Conservation (phyloP, 306 rosid genomes). For the Dalbergia cultrata region DNA sequence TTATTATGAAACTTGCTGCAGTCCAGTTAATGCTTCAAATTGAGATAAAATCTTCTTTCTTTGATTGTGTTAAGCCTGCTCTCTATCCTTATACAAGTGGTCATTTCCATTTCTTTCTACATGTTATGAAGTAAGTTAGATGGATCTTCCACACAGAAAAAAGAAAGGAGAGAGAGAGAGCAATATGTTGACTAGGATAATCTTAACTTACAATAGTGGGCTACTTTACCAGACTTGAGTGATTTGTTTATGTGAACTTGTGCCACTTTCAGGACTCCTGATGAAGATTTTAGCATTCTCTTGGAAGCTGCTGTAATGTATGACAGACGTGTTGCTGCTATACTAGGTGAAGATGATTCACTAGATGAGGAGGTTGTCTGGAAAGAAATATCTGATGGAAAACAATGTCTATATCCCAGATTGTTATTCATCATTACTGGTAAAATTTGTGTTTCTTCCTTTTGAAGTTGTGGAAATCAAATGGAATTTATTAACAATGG, state of each 20-base stretch:
- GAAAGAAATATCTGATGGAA: conserved; percentile 76
- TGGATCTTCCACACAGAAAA: conserved; percentile 16
- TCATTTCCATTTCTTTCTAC: conserved; percentile 5
- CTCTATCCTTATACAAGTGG: conserved; percentile 24
- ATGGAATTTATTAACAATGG: conserved; percentile 30
- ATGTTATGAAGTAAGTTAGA: conserved; percentile 4
- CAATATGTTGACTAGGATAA: neutral
- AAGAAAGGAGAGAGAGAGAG: neutral
- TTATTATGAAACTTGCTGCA: neutral
- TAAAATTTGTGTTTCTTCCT: conserved; percentile 38
- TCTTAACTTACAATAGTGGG: conserved; percentile 1
- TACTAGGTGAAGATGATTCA: conserved; percentile 87
- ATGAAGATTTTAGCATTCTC: conserved; percentile 93
- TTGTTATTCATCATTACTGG: conserved; percentile 91
- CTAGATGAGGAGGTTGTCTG: conserved; percentile 73
- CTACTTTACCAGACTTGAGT: conserved; percentile 23
- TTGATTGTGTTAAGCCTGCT: neutral
- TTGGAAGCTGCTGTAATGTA: conserved; percentile 99
- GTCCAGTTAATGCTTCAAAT: neutral
- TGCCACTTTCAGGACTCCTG: conserved; percentile 76
- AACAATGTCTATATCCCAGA: conserved; percentile 81
- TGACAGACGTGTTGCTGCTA: conserved; percentile 95
- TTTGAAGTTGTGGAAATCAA: conserved; percentile 15
- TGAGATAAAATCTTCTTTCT: conserved; percentile 20
- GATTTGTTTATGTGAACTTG: conserved; percentile 35